Evolutionary conservation across 352 stramenopile genomes (phyloP).

Genomic region (Globisporangium cylindrosporum): DNA sequence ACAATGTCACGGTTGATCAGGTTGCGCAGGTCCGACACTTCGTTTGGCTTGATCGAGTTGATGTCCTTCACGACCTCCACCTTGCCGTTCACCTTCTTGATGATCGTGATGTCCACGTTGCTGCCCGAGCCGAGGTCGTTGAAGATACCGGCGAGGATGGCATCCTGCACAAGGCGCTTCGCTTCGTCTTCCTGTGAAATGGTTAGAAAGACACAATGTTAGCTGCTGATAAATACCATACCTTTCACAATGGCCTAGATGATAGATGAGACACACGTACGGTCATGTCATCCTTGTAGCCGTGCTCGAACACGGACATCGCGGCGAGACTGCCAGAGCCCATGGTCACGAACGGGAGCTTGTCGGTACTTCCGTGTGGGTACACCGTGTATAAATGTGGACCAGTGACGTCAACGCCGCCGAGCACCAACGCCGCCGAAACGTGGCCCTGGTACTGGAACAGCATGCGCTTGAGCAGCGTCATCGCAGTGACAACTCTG

Average conservation of each 20-base stretch:
- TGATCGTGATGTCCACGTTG: slow-evolving; percentile 97
- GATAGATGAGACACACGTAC: slow-evolving; percentile 18
- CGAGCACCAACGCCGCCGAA: slow-evolving; percentile 95
- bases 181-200: slow-evolving; percentile 88
- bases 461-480: slow-evolving; percentile 95
- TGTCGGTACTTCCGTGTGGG: slow-evolving; percentile 96
- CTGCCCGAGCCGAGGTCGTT: slow-evolving; percentile 97
- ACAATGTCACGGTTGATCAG: slow-evolving; percentile 84
- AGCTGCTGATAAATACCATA: too few species aligned
- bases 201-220: too few species aligned
- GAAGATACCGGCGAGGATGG: slow-evolving; percentile 97
- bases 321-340: slow-evolving; percentile 97
- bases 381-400: slow-evolving; percentile 98
- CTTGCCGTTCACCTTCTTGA: slow-evolving; percentile 87
- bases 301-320: slow-evolving; percentile 96
- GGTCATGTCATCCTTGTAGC: slow-evolving; percentile 95
- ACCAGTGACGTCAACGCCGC: slow-evolving; percentile 95
- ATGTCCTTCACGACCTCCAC: slow-evolving; percentile 87
- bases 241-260: too few species aligned
- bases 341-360: slow-evolving; percentile 98
- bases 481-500: slow-evolving; percentile 96
- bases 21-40: slow-evolving; percentile 84
- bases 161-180: slow-evolving; percentile 95
- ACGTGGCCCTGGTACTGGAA: slow-evolving; percentile 97
- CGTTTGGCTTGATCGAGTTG: slow-evolving; percentile 93